A percentile compares a stretch with the other conserved stretches of the same genome.
Evolutionary conservation across 768 basidiomycete species (phyloP).

Genomic region (Trametes elegans): DNA sequence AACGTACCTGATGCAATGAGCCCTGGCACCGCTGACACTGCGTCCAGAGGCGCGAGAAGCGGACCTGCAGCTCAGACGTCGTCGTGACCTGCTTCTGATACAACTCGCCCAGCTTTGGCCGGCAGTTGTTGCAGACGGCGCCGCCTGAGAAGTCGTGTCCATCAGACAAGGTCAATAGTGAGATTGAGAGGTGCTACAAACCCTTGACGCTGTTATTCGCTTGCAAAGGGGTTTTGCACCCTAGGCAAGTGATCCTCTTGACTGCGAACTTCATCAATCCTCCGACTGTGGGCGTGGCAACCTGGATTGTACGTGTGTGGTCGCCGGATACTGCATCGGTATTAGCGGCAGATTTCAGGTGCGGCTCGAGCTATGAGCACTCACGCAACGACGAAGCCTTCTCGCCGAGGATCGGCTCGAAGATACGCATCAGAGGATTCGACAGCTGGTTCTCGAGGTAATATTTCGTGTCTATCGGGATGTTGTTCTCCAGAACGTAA

Average conservation of each 20-base stretch:
- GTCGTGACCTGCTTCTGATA: slow-evolving; percentile 82
- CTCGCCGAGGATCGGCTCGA: slow-evolving; percentile 95
- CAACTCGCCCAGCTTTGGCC: slow-evolving; percentile 79
- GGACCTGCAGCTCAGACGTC: slow-evolving; percentile 81
- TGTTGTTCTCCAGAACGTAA: slow-evolving; percentile 95
- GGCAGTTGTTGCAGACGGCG: slow-evolving; percentile 94
- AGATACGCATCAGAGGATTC: slow-evolving; percentile 95
- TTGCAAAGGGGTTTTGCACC: slow-evolving; percentile 88
- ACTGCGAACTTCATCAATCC: slow-evolving; percentile 99
- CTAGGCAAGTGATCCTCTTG: slow-evolving; percentile 91
- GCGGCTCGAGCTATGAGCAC: slow-evolving; percentile 28
- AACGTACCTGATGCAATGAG: slow-evolving; percentile 83
- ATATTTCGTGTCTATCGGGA: slow-evolving; percentile 97
- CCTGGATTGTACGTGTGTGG: slow-evolving; percentile 93
- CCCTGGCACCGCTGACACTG: slow-evolving; percentile 99
- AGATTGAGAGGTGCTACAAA: slow-evolving; percentile 30
- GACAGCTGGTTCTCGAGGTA: slow-evolving; percentile 98
- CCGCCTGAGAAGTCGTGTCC: slow-evolving; percentile 52
- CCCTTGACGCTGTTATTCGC: slow-evolving; percentile 73
- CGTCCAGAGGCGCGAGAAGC: slow-evolving; percentile 95
- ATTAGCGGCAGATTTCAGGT: slow-evolving; percentile 8
- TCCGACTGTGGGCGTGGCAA: slow-evolving; percentile 94
- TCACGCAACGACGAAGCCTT: slow-evolving; percentile 80
- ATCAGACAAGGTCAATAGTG: not conserved
- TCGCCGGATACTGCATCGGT: slow-evolving; percentile 78